Conservation (phyloP, 2,329 filamentous ascomycete genomes). For the Colletotrichum sp. region DNA sequence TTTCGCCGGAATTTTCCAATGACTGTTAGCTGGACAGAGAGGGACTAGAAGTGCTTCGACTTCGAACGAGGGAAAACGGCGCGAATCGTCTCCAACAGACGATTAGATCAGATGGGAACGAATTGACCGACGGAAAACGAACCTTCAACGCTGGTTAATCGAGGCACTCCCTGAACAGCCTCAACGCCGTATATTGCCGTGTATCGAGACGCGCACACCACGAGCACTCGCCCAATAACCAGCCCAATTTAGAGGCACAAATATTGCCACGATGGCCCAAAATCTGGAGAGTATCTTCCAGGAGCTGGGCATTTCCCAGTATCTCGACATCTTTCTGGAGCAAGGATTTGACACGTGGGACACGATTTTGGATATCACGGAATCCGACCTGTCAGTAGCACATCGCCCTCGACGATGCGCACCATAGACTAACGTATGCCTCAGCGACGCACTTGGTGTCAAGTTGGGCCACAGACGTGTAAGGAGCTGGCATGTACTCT, state of each 20-base stretch:
- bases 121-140: background rate
- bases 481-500: constrained; percentile 34
- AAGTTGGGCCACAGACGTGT: constrained; percentile 84
- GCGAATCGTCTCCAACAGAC: background rate
- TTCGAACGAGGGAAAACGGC: background rate
- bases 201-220: background rate
- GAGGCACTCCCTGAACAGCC: background rate
- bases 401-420: background rate
- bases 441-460: constrained; percentile 73
- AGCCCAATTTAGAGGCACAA: background rate
- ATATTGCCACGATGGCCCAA: constrained; percentile 47
- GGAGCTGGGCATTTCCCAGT: constrained; percentile 80
- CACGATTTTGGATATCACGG: constrained; percentile 82
- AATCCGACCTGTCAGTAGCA: constrained; percentile 75
- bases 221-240: background rate
- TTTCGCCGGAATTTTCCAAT: background rate
- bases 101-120: background rate
- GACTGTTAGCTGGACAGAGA: background rate
- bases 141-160: background rate
- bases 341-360: constrained; percentile 89
- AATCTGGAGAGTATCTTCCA: constrained; percentile 70
- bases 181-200: background rate
- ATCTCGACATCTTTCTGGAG: constrained; percentile 73
- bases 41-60: constrained; percentile 5
- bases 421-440: background rate